These are phyloP conservation scores for Tricholoma sp. DNA, from an alignment of 768 basidiomycete species.

Conservation along the genomic window DNA sequence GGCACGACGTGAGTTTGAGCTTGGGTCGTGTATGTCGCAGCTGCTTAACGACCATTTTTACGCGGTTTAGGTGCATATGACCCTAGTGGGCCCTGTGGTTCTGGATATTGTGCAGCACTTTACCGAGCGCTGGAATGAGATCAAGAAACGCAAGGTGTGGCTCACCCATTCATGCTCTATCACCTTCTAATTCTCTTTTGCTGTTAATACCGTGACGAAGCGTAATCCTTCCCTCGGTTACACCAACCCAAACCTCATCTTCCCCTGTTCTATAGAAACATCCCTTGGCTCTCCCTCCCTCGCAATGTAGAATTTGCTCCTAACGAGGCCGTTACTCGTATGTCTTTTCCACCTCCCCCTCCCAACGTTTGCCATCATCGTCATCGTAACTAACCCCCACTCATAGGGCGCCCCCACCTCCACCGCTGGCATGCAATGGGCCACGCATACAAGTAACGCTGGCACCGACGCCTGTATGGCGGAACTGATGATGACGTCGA, in stretches of 20 bases:
- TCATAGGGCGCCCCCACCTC: conserved; percentile 60
- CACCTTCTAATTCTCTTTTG: background rate
- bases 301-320: conserved; percentile 60
- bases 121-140: conserved; percentile 85
- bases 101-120: conserved; percentile 94
- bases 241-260: background rate
- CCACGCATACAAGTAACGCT: conserved; percentile 55
- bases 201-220: conserved; percentile 37
- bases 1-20: conserved; percentile 77
- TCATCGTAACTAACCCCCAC: background rate
- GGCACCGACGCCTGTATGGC: conserved; percentile 38
- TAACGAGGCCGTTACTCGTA: conserved; percentile 60
- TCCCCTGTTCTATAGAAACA: conserved; percentile 31
- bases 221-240: conserved; percentile 24
- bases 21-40: background rate
- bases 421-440: conserved; percentile 57
- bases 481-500: conserved; percentile 31
- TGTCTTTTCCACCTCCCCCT: conserved; percentile 9
- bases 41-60: background rate
- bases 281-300: conserved; percentile 74
- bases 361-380: background rate
- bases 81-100: conserved; percentile 72
- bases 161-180: background rate
- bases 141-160: conserved; percentile 73
- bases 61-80: conserved; percentile 75